phyloP scores from a whole-genome alignment of 306 rosid genomes.

The Hippophae gyantsensis region DNA sequence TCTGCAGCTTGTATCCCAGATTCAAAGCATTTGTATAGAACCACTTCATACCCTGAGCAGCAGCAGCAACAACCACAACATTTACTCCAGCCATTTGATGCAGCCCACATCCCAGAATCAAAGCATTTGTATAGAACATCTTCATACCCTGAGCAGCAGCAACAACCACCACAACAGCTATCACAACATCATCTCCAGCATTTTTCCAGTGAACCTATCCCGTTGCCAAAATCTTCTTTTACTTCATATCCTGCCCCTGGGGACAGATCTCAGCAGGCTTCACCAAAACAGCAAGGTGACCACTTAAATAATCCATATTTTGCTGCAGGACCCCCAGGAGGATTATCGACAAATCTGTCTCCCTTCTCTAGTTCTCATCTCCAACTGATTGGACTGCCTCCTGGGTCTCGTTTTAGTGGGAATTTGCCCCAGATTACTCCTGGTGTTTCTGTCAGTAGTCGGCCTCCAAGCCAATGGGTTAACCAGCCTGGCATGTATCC shows the following conservation, averaged over 20 bases:
- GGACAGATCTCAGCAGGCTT: constrained; percentile 40
- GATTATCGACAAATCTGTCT: constrained; percentile 34
- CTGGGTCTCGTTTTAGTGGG: constrained; percentile 45
- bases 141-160: constrained; percentile 60
- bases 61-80: constrained; percentile 10
- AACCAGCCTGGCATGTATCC: constrained; percentile 38
- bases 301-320: constrained; percentile 40
- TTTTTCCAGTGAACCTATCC: constrained; percentile 54
- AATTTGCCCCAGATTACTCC: constrained; percentile 38
- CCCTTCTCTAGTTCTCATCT: constrained; percentile 40
- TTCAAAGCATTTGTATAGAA: too few relatives aligned
- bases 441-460: constrained; percentile 32
- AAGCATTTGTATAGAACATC: constrained; percentile 70
- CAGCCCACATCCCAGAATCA: constrained; percentile 38
- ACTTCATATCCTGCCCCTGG: constrained; percentile 46
- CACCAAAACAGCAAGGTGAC: constrained; percentile 44
- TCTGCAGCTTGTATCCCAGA: not conserved
- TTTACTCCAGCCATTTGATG: constrained; percentile 41
- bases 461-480: constrained; percentile 41
- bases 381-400: constrained; percentile 40
- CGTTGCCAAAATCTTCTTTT: constrained; percentile 50
- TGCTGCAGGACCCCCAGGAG: constrained; percentile 41
- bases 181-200: constrained; percentile 37
- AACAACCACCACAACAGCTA: not conserved
- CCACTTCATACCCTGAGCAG: too few relatives aligned